A percentile compares a stretch with the other conserved stretches of the same genome.
Conservation (phyloP, 257 asterid genomes). For the Leptodermis oblonga region DNA sequence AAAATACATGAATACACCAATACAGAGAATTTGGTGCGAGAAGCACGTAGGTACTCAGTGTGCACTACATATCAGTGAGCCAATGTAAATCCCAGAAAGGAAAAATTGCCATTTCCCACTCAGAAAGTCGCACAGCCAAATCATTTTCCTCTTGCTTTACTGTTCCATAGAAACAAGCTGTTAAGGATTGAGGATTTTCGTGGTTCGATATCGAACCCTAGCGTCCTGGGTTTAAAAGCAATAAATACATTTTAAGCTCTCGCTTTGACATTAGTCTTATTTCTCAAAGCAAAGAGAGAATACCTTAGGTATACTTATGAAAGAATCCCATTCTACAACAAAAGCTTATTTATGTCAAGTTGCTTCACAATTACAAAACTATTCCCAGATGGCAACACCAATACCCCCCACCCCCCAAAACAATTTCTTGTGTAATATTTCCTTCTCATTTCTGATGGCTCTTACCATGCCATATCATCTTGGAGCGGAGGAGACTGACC, state of each 20-base stretch:
- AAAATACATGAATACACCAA: too few relatives aligned
- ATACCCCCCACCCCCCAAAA: slow-evolving; percentile 7
- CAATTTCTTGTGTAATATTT: slow-evolving; percentile 1
- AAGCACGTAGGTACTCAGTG: too few relatives aligned
- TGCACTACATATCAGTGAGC: too few relatives aligned
- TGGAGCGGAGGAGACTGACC: background rate
- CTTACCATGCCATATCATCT: background rate
- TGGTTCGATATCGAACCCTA: too few relatives aligned
- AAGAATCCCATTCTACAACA: background rate
- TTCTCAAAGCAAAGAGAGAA: background rate
- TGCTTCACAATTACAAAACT: slow-evolving; percentile 13
- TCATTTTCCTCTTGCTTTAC: too few relatives aligned
- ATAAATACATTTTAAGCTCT: slow-evolving; percentile 1
- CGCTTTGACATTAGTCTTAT: background rate
- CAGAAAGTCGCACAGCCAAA: too few relatives aligned
- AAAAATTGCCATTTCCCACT: too few relatives aligned
- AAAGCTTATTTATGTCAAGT: slow-evolving; percentile 10
- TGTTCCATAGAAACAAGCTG: too few relatives aligned
- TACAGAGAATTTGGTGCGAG: too few relatives aligned
- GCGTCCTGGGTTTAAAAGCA: slow-evolving; percentile 12
- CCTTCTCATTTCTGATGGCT: slow-evolving; percentile 6
- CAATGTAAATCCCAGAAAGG: too few relatives aligned
- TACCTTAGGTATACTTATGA: background rate
- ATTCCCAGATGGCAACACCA: slow-evolving; percentile 1
- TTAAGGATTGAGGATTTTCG: too few relatives aligned